Evolutionary conservation across 768 basidiomycete genomes (phyloP).

Genomic region (Collybia mongolica): DNA sequence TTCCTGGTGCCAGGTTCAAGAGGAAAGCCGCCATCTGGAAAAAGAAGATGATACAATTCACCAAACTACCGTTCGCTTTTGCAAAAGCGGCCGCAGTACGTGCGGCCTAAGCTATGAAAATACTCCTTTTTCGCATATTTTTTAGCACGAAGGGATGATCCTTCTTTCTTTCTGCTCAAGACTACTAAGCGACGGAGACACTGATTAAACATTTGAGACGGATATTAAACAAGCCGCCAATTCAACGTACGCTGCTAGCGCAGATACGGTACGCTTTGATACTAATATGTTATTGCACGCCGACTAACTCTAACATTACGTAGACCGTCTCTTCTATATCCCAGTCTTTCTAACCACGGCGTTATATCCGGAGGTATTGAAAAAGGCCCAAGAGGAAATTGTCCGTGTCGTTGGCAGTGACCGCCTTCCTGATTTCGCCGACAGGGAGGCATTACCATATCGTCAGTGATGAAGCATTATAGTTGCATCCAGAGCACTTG

Average conservation of each 20-base stretch:
- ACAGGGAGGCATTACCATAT: conserved; percentile 40
- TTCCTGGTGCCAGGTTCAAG: conserved; percentile 22
- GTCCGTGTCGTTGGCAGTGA: conserved; percentile 39
- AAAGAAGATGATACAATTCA: conserved; percentile 9
- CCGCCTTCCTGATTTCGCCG: conserved; percentile 43
- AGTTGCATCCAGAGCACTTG: too few relatives aligned
- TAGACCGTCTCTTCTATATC: conserved; percentile 48
- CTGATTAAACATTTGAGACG: too few relatives aligned
- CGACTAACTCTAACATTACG: conserved; percentile 25
- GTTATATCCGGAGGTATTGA: conserved; percentile 43
- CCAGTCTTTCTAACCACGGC: conserved; percentile 48
- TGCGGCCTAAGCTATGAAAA: not conserved
- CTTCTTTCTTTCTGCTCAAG: too few relatives aligned
- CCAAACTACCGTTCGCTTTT: conserved; percentile 8
- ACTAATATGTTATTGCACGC: conserved; percentile 20
- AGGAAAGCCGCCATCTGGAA: conserved; percentile 13
- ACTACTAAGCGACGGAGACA: too few relatives aligned
- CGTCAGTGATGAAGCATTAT: conserved; percentile 22
- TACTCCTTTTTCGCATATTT: too few relatives aligned
- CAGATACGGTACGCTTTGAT: not conserved
- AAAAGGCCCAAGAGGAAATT: conserved; percentile 46
- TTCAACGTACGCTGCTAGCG: too few relatives aligned
- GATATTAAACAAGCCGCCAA: too few relatives aligned
- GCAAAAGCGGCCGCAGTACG: conserved; percentile 7
- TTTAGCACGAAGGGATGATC: too few relatives aligned